A percentile compares a stretch with the other conserved stretches of the same genome.
Evolutionary conservation across 345 rosid genomes (phyloP).

Genomic region (Aurinia saxatilis): DNA sequence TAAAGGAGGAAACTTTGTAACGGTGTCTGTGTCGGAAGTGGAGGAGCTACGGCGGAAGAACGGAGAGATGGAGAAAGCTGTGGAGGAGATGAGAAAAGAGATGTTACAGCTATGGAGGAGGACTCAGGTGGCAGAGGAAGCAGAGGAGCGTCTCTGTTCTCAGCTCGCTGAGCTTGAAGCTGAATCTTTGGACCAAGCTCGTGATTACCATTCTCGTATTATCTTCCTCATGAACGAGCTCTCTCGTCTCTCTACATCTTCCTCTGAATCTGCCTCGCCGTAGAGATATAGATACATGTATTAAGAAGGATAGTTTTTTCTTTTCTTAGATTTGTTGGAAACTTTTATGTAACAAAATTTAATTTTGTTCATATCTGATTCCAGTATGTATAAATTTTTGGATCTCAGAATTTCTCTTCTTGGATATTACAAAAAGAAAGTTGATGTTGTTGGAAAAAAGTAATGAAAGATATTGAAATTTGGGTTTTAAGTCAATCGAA

Average conservation of each 20-base stretch:
- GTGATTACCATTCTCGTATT: slow-evolving; percentile 53
- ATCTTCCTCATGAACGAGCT: slow-evolving; percentile 56
- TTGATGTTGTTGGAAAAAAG: not conserved
- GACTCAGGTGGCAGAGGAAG: slow-evolving; percentile 70
- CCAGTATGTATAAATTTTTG: not conserved
- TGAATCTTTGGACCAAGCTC: slow-evolving; percentile 64
- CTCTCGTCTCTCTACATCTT: slow-evolving; percentile 30
- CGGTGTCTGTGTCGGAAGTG: slow-evolving; percentile 17
- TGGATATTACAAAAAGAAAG: not conserved
- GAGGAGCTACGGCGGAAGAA: slow-evolving; percentile 27
- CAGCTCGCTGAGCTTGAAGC: slow-evolving; percentile 91
- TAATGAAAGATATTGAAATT: not conserved
- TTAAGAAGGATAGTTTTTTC: not conserved
- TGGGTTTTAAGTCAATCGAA: too few relatives aligned
- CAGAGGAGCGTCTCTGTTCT: slow-evolving; percentile 72
- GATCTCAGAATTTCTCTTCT: not conserved
- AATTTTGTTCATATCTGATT: slow-evolving; percentile 3
- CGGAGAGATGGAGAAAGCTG: slow-evolving; percentile 52
- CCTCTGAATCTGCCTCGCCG: slow-evolving; percentile 12
- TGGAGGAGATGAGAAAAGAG: slow-evolving; percentile 51
- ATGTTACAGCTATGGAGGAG: slow-evolving; percentile 41
- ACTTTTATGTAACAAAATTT: not conserved
- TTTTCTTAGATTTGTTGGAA: slow-evolving; percentile 11
- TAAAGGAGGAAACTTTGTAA: slow-evolving; percentile 29
- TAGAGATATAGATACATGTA: not conserved